These are phyloP conservation scores for Mortierella sp. DNA, from an alignment of 371 early-diverging fungal genomes.

Conservation along the genomic window DNA sequence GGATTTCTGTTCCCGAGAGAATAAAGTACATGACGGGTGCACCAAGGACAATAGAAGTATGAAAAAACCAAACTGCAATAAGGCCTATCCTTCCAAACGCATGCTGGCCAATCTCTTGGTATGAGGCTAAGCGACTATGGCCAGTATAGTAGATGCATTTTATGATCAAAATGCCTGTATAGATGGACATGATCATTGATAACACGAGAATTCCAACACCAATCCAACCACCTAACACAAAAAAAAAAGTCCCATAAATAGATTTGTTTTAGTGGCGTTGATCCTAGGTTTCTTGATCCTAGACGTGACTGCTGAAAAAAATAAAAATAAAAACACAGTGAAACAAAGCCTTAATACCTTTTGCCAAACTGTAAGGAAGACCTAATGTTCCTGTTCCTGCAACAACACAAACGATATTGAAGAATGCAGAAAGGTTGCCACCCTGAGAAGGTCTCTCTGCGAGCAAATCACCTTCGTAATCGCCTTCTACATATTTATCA, in stretches of 20 bases:
- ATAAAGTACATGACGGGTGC: conserved; percentile 86
- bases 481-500: conserved; percentile 1
- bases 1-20: conserved; percentile 74
- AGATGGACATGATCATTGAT: conserved; percentile 79
- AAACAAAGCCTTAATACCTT: conserved; percentile 36
- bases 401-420: conserved; percentile 84
- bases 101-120: conserved; percentile 71
- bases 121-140: conserved; percentile 65
- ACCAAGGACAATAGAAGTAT: conserved; percentile 77
- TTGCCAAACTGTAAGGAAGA: conserved; percentile 82
- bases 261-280: background rate
- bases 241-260: background rate
- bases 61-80: conserved; percentile 70
- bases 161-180: conserved; percentile 77
- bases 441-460: conserved; percentile 49
- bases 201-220: conserved; percentile 78
- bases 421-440: conserved; percentile 61
- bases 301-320: background rate
- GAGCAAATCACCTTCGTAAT: conserved; percentile 25
- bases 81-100: conserved; percentile 78
- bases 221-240: conserved; percentile 79
- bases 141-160: conserved; percentile 75
- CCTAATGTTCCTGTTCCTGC: conserved; percentile 90
- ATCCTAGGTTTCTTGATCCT: background rate
- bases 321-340: background rate